Conservation (phyloP, 768 basidiomycete genomes). For the Strobilomyces confusus region DNA sequence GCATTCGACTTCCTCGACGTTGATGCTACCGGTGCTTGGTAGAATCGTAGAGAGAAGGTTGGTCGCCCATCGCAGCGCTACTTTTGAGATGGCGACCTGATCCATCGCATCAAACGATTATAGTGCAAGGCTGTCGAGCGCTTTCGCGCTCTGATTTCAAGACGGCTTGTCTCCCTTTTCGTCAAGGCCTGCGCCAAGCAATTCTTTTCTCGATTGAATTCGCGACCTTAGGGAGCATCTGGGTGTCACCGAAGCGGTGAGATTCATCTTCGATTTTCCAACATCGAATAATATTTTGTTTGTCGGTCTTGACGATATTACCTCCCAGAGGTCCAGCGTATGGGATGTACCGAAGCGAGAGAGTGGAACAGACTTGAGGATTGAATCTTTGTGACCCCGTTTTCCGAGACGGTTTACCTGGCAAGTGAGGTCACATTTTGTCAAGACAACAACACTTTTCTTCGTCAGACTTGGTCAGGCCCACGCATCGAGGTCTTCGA, state of each 20-base stretch:
- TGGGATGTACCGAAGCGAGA: not conserved
- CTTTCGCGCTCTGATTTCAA: not conserved
- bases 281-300: not conserved
- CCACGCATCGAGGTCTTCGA: not conserved
- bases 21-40: not conserved
- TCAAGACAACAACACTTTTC: not conserved
- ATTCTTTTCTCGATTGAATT: not conserved
- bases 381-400: not conserved
- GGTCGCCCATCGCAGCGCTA: not conserved
- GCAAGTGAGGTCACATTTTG: not conserved
- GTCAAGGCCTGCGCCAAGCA: not conserved
- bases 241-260: not conserved
- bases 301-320: not conserved
- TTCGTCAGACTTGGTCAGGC: not conserved
- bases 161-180: not conserved
- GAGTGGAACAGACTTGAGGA: not conserved
- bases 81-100: not conserved
- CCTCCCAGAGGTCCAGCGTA: not conserved
- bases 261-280: not conserved
- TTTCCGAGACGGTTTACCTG: not conserved
- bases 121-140: not conserved
- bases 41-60: not conserved
- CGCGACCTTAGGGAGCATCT: not conserved
- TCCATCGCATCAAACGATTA: not conserved
- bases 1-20: not conserved